A percentile compares a stretch with the other conserved stretches of the same genome.
Evolutionary conservation across 768 basidiomycete species (phyloP).

Genomic region (Boletus barrowsii): DNA sequence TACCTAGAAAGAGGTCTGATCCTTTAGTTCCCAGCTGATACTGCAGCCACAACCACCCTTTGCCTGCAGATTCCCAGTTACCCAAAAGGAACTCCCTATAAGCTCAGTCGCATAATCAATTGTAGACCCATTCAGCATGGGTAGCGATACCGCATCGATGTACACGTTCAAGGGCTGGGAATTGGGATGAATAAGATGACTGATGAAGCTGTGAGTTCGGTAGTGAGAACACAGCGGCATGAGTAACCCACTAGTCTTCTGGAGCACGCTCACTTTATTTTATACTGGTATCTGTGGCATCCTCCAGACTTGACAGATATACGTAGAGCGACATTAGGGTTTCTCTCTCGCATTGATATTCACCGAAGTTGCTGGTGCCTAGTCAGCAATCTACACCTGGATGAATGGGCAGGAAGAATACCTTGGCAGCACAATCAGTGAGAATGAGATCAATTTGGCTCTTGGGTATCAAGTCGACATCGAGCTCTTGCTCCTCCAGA

Average conservation of each 20-base stretch:
- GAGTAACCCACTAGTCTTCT: conserved; percentile 81
- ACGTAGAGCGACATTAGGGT: conserved; percentile 66
- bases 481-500: conserved; percentile 59
- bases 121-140: conserved; percentile 82
- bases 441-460: conserved; percentile 55
- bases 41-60: conserved; percentile 95
- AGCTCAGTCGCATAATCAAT: conserved; percentile 92
- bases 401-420: conserved; percentile 30
- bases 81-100: conserved; percentile 87
- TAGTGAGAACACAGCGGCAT: not conserved
- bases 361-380: conserved; percentile 66
- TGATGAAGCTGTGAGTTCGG: conserved; percentile 23
- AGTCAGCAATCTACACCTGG: not conserved
- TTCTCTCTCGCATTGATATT: conserved; percentile 58
- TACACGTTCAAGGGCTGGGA: conserved; percentile 73
- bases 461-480: conserved; percentile 54
- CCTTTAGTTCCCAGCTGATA: conserved; percentile 70
- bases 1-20: not conserved
- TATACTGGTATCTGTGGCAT: conserved; percentile 97
- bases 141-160: conserved; percentile 83
- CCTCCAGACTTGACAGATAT: conserved; percentile 91
- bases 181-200: conserved; percentile 69
- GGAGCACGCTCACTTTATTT: conserved; percentile 61
- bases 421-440: conserved; percentile 76
- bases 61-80: conserved; percentile 85